phyloP scores from a whole-genome alignment of 1,139 yeast genomes.

The Sugiyamaella neomexicana region DNA sequence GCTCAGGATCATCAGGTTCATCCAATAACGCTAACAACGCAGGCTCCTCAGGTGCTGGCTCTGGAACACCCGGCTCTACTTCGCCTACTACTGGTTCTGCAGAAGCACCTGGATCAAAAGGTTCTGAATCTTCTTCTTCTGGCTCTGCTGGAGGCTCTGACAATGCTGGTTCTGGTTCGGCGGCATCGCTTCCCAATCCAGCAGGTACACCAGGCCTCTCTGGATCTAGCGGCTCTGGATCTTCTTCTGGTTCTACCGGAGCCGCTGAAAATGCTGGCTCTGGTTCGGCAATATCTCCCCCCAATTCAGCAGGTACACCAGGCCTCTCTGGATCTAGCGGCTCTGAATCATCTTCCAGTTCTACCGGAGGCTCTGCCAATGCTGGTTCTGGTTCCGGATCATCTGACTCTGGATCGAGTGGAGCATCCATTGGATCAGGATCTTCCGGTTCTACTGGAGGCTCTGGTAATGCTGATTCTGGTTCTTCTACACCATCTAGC shows the following conservation, averaged over 20 bases:
- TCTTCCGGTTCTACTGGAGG: neutral
- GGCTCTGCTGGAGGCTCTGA: neutral
- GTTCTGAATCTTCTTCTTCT: neutral
- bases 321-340: neutral
- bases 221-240: neutral
- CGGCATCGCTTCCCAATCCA: no score
- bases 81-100: neutral
- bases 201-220: no score
- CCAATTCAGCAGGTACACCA: no score
- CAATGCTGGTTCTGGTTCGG: neutral
- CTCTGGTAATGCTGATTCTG: neutral
- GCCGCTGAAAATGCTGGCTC: neutral
- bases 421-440: neutral
- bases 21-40: neutral
- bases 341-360: neutral
- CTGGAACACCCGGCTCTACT: neutral
- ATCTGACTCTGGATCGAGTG: neutral
- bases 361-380: neutral
- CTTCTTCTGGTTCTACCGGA: neutral
- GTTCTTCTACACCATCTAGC: no score
- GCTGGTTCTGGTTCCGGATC: neutral
- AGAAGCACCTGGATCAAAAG: neutral
- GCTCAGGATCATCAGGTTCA: no score
- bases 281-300: neutral
- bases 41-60: neutral